Evolutionary conservation across 75 land plant species (phyloP).

Genomic region (Larix kaempferi): DNA sequence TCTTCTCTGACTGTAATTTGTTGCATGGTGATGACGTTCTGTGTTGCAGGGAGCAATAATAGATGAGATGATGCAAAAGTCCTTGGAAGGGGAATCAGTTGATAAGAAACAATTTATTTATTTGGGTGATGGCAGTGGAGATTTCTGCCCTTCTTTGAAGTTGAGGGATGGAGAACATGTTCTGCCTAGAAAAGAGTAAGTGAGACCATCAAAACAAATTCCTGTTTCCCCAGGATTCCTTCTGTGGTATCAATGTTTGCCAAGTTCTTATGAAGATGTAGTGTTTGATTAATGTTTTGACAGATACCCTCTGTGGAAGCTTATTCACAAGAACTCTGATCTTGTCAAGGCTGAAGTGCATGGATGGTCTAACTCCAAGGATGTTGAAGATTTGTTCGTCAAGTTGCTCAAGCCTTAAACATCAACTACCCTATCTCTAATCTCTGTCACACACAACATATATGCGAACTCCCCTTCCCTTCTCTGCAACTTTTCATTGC

Average conservation of each 20-base stretch:
- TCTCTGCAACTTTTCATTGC: no score
- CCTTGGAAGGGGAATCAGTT: background rate
- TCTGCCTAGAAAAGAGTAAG: conserved; percentile 50
- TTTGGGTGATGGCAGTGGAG: conserved; percentile 60
- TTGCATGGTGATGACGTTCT: background rate
- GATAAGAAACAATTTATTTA: conserved; percentile 30
- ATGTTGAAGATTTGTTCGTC: background rate
- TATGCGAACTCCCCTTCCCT: no score
- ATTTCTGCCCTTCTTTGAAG: conserved; percentile 53
- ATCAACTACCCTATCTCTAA: no score
- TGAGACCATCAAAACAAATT: background rate
- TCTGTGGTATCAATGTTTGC: no score
- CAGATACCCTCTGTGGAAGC: conserved; percentile 8
- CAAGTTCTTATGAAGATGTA: no score
- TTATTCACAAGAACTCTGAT: background rate
- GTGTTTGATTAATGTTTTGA: background rate
- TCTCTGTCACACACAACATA: no score
- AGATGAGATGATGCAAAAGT: background rate
- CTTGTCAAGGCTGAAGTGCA: conserved; percentile 4
- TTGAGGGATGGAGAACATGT: conserved; percentile 32
- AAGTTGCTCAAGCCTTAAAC: background rate
- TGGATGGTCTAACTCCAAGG: conserved; percentile 5
- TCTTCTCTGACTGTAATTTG: background rate
- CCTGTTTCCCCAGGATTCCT: background rate
- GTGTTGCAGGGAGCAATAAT: conserved; percentile 1